phyloP scores from a whole-genome alignment of 176 grass and related monocot species.

The Poa pratensis region DNA sequence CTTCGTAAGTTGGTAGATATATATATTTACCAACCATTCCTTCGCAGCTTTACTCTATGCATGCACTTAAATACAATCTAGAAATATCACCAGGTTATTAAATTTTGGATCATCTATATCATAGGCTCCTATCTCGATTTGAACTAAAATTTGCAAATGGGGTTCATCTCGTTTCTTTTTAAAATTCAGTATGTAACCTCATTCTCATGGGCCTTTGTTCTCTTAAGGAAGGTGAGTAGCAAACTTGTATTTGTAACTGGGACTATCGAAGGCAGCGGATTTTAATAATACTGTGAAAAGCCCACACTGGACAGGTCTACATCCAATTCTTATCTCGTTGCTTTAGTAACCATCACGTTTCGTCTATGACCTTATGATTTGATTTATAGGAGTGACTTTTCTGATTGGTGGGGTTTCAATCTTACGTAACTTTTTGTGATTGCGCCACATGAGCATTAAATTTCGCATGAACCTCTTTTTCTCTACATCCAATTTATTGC shows the following conservation, averaged over 20 bases:
- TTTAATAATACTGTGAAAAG: neutral
- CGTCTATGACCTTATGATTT: neutral
- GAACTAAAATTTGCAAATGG: neutral
- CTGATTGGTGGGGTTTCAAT: neutral
- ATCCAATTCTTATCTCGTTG: neutral
- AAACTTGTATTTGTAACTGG: neutral
- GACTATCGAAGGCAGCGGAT: neutral
- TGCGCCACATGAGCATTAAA: neutral
- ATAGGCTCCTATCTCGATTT: neutral
- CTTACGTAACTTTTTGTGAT: neutral
- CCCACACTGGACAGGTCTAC: neutral
- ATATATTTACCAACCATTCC: conserved; percentile 10
- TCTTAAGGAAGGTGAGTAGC: neutral
- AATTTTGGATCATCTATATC: neutral
- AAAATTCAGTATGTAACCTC: no score
- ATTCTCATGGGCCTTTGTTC: neutral
- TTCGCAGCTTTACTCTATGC: conserved; percentile 25
- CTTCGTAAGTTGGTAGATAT: conserved; percentile 71
- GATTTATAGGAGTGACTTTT: neutral
- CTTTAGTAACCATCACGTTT: neutral
- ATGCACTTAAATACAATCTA: neutral
- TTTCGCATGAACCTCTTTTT: neutral
- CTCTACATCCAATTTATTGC: neutral
- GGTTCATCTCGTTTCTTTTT: neutral
- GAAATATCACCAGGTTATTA: neutral